Percentiles rank a stretch among this genome's conserved stretches.
Evolutionary conservation across 2,329 filamentous ascomycete genomes (phyloP).

Genomic region (Xylariaceae sp.): DNA sequence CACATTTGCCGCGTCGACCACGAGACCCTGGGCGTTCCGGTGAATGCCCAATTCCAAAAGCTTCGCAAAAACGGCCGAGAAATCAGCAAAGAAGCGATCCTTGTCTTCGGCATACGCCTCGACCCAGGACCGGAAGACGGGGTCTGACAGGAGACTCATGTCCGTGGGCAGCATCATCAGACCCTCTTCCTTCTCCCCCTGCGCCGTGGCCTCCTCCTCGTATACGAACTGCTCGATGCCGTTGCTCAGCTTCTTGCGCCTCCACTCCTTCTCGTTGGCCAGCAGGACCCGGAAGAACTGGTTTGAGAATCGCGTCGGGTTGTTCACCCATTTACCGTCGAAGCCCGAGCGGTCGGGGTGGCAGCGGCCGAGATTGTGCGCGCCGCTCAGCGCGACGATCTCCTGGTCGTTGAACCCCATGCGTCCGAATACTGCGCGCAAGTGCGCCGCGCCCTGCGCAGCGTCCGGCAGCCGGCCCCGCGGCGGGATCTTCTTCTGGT

Average conservation of each 20-base stretch:
- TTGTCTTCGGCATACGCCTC: constrained; percentile 55
- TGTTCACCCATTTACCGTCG: constrained; percentile 35
- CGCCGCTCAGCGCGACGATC: constrained; percentile 83
- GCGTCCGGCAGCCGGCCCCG: constrained; percentile 66
- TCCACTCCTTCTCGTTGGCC: constrained; percentile 31
- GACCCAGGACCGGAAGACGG: constrained; percentile 50
- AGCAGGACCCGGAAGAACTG: constrained; percentile 34
- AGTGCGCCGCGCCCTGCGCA: constrained; percentile 68
- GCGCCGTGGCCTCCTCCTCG: constrained; percentile 47
- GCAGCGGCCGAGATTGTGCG: constrained; percentile 79
- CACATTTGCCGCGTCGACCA: constrained; percentile 52
- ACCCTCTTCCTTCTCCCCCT: constrained; percentile 47
- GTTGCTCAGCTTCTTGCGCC: constrained; percentile 26
- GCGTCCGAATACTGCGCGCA: constrained; percentile 83
- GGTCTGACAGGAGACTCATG: constrained; percentile 51
- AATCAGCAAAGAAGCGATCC: constrained; percentile 56
- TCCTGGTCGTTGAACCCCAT: constrained; percentile 97
- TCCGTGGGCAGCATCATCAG: constrained; percentile 65
- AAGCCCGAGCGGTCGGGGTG: constrained; percentile 31
- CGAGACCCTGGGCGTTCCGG: constrained; percentile 46
- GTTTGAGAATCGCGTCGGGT: constrained; percentile 35
- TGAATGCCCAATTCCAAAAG: constrained; percentile 55
- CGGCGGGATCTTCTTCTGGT: constrained; percentile 43
- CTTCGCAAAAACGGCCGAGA: constrained; percentile 53
- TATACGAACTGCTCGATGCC: constrained; percentile 49